A percentile compares a stretch with the other conserved stretches of the same genome.
These are phyloP conservation scores for Nevesoporus exiguus DNA, from an alignment of 768 basidiomycete species.

Conservation along the genomic window DNA sequence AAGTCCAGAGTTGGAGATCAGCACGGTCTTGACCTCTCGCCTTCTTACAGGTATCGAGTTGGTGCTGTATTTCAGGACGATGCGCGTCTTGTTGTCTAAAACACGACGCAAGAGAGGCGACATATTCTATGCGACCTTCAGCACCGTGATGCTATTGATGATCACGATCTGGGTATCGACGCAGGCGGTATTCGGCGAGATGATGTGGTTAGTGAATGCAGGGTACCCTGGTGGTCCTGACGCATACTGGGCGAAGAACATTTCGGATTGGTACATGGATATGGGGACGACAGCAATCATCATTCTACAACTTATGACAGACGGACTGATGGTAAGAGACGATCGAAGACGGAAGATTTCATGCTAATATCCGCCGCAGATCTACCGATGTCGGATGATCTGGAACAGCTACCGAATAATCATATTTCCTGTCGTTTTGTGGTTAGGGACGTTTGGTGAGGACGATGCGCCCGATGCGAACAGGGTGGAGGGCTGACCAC, in stretches of 20 bases:
- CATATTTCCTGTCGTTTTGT: conserved; percentile 19
- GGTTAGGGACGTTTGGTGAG: conserved; percentile 27
- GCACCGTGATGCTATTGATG: conserved; percentile 28
- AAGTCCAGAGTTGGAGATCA: too few species aligned
- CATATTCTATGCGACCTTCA: conserved; percentile 24
- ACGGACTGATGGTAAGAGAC: conserved; percentile 36
- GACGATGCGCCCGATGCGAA: background rate
- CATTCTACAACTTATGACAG: conserved; percentile 35
- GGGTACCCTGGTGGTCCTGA: conserved; percentile 34
- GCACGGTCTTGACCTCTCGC: background rate
- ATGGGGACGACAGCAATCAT: conserved; percentile 28
- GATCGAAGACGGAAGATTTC: background rate
- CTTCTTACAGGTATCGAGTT: conserved; percentile 20
- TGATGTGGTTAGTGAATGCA: conserved; percentile 35
- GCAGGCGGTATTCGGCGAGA: conserved; percentile 31
- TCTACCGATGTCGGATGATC: conserved; percentile 38
- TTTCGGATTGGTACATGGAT: conserved; percentile 30
- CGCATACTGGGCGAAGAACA: conserved; percentile 30
- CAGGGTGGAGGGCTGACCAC: background rate
- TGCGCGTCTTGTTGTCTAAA: conserved; percentile 14
- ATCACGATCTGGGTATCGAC: conserved; percentile 32
- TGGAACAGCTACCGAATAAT: conserved; percentile 23
- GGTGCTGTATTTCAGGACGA: conserved; percentile 25
- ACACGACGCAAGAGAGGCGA: conserved; percentile 4
- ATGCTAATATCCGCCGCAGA: conserved; percentile 23